Base-by-base conservation (phyloP, 2,329 filamentous ascomycete species). In the Colletotrichum trifolii region DNA sequence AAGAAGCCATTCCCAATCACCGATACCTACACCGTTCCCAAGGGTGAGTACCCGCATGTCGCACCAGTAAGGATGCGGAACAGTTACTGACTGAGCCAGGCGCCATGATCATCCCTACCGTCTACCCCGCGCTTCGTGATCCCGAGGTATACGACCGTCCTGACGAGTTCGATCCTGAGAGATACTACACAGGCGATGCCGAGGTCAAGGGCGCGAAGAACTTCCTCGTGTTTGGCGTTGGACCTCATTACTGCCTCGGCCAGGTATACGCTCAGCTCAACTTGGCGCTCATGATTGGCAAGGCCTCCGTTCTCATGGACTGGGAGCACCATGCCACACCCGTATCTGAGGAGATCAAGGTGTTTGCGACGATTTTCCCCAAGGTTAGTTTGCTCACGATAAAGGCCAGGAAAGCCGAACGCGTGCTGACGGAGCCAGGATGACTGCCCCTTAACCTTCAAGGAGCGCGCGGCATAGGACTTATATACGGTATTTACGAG, bases 281-380 rank as follows among this genome's bases (percentile, higher is more conserved):
- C 79, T 82, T 99, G 72, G 95, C 92, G 74, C 87, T 93, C 50
- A 91, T 97, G 85, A 86, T 97, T 73, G 94, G 94, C 75, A 97
- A 96, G 85, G 94, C 94, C 8, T 91, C 92, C 69, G 85, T 97
- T 77, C 84, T 89, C 75, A 84, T 98, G 70, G 89, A 98, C 78
- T 98, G 95, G 95, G 87, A 89, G 77, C 96, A 99, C 78, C 89
- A 93, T 76, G 81, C 93, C 15, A 98, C 96, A 10, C 88, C 91
- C 0, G 74, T 84, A 64, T 97, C 93, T 0, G 96, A 99, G 81
- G 90, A 97, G 79, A 98, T 99, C 79, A 95, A 97, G 83, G 95
- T 98, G 70, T 99, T 98, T 81, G 96, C 96, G 45, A 97, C 94
- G 35, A 97, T 99, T 72, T 99, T 99, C 86, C 96, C 96, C 61